These are phyloP conservation scores for Hanseniaspora uvarum DNA, from an alignment of 1,139 yeast genomes.

Conservation along the genomic window DNA sequence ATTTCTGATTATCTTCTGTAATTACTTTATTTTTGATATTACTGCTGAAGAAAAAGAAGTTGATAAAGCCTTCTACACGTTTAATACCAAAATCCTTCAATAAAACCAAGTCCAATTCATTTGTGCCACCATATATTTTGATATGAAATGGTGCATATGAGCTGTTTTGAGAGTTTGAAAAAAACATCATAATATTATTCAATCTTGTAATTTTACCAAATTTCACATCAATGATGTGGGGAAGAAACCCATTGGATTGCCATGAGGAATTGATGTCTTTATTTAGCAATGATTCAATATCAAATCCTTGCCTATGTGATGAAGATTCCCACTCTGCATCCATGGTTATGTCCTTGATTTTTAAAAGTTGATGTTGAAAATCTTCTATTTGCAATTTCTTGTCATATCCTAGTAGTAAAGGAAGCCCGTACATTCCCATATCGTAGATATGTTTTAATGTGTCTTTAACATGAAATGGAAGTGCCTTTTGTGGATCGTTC, in stretches of 20 bases:
- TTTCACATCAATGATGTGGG: slow-evolving; percentile 71
- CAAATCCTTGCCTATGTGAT: slow-evolving; percentile 63
- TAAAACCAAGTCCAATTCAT: slow-evolving; percentile 71
- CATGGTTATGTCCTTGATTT: slow-evolving; percentile 42
- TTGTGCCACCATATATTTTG: slow-evolving; percentile 67
- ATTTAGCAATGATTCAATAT: slow-evolving; percentile 58
- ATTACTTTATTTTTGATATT: slow-evolving; percentile 27
- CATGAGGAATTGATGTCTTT: slow-evolving; percentile 70
- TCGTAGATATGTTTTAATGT: not conserved
- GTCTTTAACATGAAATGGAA: not conserved
- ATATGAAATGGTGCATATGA: slow-evolving; percentile 82
- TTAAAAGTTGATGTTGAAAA: not conserved
- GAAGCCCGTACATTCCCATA: not conserved
- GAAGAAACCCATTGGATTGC: slow-evolving; percentile 96
- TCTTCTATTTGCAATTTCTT: not conserved
- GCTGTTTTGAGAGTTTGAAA: slow-evolving; percentile 65
- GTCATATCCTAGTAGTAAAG: not conserved
- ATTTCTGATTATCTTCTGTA: not conserved
- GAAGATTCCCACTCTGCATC: slow-evolving; percentile 82
- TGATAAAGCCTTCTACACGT: slow-evolving; percentile 82
- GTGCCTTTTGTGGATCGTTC: not conserved
- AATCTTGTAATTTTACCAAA: slow-evolving; percentile 71
- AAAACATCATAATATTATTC: slow-evolving; percentile 54
- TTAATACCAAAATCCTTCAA: slow-evolving; percentile 57
- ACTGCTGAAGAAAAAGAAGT: slow-evolving; percentile 55